These are phyloP conservation scores for Excoecaria agallocha DNA, from an alignment of 345 rosid species.

Conservation along the genomic window DNA sequence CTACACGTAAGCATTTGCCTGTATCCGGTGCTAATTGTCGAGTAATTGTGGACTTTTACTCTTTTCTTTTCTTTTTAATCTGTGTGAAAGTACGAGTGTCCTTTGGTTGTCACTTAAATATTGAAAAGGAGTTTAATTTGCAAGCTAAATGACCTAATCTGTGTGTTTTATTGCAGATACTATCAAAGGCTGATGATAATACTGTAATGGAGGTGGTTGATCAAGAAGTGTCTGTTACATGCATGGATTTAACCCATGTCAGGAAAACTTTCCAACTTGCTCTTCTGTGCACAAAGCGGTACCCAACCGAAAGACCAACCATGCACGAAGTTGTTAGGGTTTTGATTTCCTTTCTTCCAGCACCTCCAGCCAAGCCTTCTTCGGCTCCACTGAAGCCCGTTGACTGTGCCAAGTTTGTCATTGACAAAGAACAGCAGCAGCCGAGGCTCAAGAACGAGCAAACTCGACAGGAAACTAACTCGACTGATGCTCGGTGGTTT, in stretches of 20 bases:
- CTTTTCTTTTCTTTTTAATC: too few relatives aligned
- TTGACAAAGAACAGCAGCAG: slow-evolving; percentile 41
- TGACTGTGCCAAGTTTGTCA: slow-evolving; percentile 47
- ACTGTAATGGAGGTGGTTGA: slow-evolving; percentile 94
- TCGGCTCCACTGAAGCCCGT: slow-evolving; percentile 32
- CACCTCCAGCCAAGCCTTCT: slow-evolving; percentile 38
- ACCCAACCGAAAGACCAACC: slow-evolving; percentile 75
- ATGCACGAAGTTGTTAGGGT: slow-evolving; percentile 88
- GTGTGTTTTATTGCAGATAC: slow-evolving; percentile 40
- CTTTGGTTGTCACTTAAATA: too few relatives aligned
- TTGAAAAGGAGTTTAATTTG: too few relatives aligned
- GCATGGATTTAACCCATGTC: slow-evolving; percentile 58
- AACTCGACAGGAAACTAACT: slow-evolving; percentile 33
- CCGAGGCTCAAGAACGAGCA: slow-evolving; percentile 22
- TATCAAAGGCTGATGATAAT: slow-evolving; percentile 68
- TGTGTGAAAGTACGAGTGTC: too few relatives aligned
- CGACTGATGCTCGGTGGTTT: slow-evolving; percentile 72
- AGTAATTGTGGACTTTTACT: too few relatives aligned
- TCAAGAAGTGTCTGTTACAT: slow-evolving; percentile 80
- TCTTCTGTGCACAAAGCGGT: slow-evolving; percentile 66
- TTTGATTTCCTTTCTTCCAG: slow-evolving; percentile 61
- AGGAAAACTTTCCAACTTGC: slow-evolving; percentile 78
- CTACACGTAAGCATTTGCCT: too few relatives aligned
- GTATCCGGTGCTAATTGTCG: too few relatives aligned
- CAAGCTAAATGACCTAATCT: neutral